phyloP scores from a whole-genome alignment of 768 basidiomycete genomes.

The Pisolithus orientalis region DNA sequence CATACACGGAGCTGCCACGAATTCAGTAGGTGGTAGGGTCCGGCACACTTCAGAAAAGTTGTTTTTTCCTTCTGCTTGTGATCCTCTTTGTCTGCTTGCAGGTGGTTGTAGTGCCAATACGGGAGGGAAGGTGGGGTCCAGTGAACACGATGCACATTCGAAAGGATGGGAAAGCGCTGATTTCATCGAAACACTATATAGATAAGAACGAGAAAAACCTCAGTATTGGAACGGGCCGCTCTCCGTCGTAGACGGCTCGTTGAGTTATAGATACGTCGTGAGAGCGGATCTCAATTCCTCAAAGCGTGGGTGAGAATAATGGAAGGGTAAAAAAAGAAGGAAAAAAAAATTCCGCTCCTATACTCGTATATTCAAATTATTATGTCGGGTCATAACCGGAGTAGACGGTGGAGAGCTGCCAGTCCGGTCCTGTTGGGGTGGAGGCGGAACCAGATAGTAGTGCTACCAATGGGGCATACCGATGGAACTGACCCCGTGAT shows the following conservation, averaged over 20 bases:
- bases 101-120: background rate
- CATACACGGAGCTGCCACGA: conserved; percentile 8
- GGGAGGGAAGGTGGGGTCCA: background rate
- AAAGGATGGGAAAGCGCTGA: background rate
- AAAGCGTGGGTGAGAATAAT: background rate
- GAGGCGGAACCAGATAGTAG: too few relatives aligned
- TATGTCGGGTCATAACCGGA: background rate
- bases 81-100: background rate
- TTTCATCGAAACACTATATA: background rate
- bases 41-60: conserved; percentile 7
- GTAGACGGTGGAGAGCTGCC: background rate
- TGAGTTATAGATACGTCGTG: too few relatives aligned
- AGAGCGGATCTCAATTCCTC: background rate
- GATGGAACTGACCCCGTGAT: background rate
- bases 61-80: background rate
- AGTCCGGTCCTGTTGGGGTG: background rate
- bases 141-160: background rate
- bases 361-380: background rate
- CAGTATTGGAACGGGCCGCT: background rate
- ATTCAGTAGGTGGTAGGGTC: conserved; percentile 2
- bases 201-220: background rate
- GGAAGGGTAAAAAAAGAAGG: background rate
- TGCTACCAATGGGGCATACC: too few relatives aligned
- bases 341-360: background rate
- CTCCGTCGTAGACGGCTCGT: too few relatives aligned